Conservation (phyloP, 139 green algal genomes). For the Chara braunii region DNA sequence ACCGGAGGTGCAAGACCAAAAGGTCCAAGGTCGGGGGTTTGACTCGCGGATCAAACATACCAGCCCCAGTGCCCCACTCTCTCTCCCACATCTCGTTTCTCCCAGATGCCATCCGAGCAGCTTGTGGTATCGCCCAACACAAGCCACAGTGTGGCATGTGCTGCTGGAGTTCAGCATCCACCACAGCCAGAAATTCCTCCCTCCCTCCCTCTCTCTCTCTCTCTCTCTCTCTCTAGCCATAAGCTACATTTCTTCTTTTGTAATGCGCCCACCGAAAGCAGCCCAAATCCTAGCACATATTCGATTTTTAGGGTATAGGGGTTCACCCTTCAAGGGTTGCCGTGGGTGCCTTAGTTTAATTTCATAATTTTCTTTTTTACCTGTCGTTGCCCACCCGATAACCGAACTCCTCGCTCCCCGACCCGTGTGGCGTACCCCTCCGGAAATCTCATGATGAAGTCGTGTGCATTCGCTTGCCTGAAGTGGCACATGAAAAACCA, state of each 20-base stretch:
- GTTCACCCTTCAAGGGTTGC: not conserved
- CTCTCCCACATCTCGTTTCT: no score
- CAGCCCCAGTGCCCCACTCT: no score
- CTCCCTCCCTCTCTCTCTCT: not conserved
- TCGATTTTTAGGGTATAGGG: not conserved
- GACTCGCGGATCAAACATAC: no score
- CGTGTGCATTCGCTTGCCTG: slow-evolving; percentile 43
- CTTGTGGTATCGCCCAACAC: no score
- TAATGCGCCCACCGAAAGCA: not conserved
- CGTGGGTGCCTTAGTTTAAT: not conserved
- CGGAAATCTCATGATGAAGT: slow-evolving; percentile 46
- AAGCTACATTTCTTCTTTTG: not conserved
- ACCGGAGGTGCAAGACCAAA: no score
- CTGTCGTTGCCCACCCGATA: slow-evolving; percentile 46
- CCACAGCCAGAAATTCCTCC: no score
- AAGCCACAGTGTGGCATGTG: no score
- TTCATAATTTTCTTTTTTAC: not conserved
- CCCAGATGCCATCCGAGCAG: no score
- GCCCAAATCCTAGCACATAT: not conserved
- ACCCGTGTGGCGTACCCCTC: slow-evolving; percentile 44
- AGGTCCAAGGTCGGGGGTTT: no score
- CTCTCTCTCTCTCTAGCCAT: not conserved
- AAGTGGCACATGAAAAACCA: slow-evolving; percentile 3
- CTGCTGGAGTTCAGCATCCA: no score
- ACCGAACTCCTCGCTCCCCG: slow-evolving; percentile 46